Evolutionary conservation across 2,329 filamentous ascomycete species (phyloP), one percentile per base, ranked within the genome.

Genomic region (Simplicillium aogashimaense): DNA sequence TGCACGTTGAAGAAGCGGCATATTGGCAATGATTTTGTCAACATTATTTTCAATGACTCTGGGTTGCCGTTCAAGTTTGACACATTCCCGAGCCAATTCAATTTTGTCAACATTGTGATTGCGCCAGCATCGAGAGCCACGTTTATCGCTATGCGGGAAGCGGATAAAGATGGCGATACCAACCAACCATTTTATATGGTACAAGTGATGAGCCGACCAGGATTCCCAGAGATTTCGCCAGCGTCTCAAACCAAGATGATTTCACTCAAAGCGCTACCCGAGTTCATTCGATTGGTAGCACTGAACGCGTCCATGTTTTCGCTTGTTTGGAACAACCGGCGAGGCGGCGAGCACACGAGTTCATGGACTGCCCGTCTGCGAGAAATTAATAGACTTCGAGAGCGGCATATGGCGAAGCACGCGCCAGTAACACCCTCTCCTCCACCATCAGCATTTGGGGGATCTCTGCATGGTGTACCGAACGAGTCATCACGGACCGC

Each of bases 41-140:
- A 95, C 57, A 94, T 98, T 50, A 83, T 98, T 43, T 98, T 94
- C 72, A 98, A 98, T 58, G 87, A 94, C 53, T 95, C 89, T 2
- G 90, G 92, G n/a, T 61, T 81, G 36, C 83, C 85, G 0, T 97
- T 95, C 65, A 74, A 76, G 40, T 94, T 95, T 56, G 78, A 95
- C 56, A 95, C 86, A 0, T 94, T 98, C 51, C 87, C 87, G 1
- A 94, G 88, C 1, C 84, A 90, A 42, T 95, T 98, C 69, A 97
- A 95, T 56, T 95, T 86, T 55, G 88, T 98, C 56, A 88, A 95
- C 57, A 97, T 98, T 52, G 83, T 97, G 51, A 90, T 98, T 54
- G 86, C 86, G 2, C 92, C 92, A 1, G 85, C 89, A 45, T 89
- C 87, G 4, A 74, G 81, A 32, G 79, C 80, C 3, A 83, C 82